phyloP scores from a whole-genome alignment of 225 moss, liverwort and hornwort genomes.

The Physcomitrellopsis africana region DNA sequence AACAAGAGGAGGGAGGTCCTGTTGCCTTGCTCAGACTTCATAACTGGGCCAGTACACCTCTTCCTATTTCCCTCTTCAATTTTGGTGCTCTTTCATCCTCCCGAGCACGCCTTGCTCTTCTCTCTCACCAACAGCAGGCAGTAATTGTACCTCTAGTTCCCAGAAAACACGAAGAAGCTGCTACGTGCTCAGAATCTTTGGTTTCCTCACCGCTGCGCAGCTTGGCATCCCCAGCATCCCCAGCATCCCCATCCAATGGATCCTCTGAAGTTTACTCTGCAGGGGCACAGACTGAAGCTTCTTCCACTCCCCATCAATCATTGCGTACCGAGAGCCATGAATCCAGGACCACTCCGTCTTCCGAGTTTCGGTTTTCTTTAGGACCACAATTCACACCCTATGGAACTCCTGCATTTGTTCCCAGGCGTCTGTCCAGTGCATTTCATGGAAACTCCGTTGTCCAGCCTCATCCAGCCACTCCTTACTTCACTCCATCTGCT shows the following conservation, averaged over 20 bases:
- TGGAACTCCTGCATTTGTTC: conserved; percentile 50
- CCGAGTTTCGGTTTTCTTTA: conserved; percentile 39
- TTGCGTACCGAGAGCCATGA: conserved; percentile 32
- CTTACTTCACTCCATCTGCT: conserved; percentile 66
- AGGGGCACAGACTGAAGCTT: conserved; percentile 20
- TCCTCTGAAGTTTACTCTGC: conserved; percentile 25
- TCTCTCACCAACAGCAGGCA: conserved; percentile 57
- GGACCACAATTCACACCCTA: conserved; percentile 37
- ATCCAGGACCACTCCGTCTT: conserved; percentile 16
- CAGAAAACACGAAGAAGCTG: conserved; percentile 19
- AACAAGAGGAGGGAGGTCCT: conserved; percentile 42
- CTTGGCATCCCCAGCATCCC: conserved; percentile 31
- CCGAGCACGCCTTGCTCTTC: conserved; percentile 69
- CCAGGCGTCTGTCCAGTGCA: conserved; percentile 35
- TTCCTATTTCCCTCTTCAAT: conserved; percentile 62
- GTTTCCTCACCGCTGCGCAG: conserved; percentile 31
- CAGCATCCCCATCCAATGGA: conserved; percentile 22
- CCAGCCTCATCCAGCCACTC: conserved; percentile 52
- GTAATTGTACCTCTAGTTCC: conserved; percentile 64
- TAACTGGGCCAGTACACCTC: conserved; percentile 69
- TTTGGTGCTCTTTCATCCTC: conserved; percentile 80
- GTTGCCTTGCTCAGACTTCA: conserved; percentile 78
- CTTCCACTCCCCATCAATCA: conserved; percentile 46
- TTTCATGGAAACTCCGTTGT: conserved; percentile 44
- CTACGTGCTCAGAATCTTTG: conserved; percentile 12